Conservation (phyloP, 1,139 yeast genomes). For the Taphrina deformans region DNA sequence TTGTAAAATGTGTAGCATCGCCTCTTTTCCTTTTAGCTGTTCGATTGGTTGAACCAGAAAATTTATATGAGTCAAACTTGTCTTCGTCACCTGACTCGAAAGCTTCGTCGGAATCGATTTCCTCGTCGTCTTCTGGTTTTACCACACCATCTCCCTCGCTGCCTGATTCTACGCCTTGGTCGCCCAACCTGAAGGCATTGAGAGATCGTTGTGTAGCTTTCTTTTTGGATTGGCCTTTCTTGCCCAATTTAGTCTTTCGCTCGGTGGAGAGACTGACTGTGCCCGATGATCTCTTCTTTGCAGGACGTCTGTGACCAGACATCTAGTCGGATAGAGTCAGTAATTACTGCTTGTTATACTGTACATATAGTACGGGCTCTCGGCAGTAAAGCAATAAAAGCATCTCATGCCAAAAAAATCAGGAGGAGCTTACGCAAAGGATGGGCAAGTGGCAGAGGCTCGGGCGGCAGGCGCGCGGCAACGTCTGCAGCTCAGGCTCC, state of each 20-base stretch:
- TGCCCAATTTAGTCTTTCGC: neutral
- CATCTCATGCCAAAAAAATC: neutral
- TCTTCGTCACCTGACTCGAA: constrained; percentile 39
- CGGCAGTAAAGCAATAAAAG: neutral
- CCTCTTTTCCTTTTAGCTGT: neutral
- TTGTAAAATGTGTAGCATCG: neutral
- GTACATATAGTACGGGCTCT: neutral
- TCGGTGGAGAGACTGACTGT: neutral
- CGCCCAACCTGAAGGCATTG: constrained; percentile 23
- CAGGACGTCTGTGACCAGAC: neutral
- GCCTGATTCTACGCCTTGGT: neutral
- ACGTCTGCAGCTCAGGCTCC: too few species aligned
- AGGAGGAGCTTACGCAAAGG: neutral
- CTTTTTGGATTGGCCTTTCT: constrained; percentile 5
- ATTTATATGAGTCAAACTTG: constrained; percentile 35
- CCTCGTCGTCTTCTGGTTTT: constrained; percentile 38
- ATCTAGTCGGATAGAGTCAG: neutral
- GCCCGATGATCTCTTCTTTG: neutral
- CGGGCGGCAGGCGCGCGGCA: too few species aligned
- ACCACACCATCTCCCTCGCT: constrained; percentile 22
- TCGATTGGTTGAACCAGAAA: constrained; percentile 32
- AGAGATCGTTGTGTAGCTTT: constrained; percentile 8
- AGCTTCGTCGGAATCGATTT: constrained; percentile 39
- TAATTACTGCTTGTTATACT: neutral
- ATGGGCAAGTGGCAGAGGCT: neutral